Evolutionary conservation across 148 eudicot species (phyloP).

Genomic region (Heliosperma pusillum): DNA sequence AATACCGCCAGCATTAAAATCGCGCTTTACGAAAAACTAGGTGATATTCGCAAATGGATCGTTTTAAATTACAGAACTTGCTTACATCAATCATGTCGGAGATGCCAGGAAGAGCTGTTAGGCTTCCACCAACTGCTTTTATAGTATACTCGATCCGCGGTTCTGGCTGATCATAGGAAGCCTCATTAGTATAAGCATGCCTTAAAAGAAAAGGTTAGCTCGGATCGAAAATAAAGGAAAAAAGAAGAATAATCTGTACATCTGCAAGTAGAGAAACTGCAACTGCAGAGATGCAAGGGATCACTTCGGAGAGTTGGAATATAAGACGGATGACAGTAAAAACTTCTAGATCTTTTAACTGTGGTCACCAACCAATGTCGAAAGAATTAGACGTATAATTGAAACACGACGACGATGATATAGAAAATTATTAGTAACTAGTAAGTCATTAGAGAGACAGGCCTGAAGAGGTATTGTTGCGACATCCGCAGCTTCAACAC

Average conservation of each 20-base stretch:
- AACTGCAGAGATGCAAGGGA: constrained; percentile 97
- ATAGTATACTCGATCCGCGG: constrained; percentile 85
- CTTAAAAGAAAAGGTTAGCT: background rate
- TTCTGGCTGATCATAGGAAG: constrained; percentile 63
- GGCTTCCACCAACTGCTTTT: constrained; percentile 95
- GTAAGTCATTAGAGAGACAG: background rate
- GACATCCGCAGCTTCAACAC: constrained; percentile 78
- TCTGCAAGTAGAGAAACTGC: constrained; percentile 94
- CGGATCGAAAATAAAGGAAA: background rate
- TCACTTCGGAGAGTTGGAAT: constrained; percentile 89
- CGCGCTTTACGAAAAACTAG: no score
- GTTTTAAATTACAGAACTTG: constrained; percentile 9
- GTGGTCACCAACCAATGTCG: constrained; percentile 25
- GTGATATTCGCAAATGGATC: background rate
- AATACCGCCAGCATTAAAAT: no score
- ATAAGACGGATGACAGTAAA: constrained; percentile 91
- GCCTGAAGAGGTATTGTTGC: constrained; percentile 97
- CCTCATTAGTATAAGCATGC: constrained; percentile 1
- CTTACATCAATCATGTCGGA: constrained; percentile 97
- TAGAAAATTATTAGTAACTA: no score
- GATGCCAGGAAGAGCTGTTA: constrained; percentile 92
- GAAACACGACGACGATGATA: no score
- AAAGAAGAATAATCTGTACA: constrained; percentile 33
- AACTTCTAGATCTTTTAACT: constrained; percentile 95
- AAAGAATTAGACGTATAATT: constrained; percentile 4